Evolutionary conservation across 163 green algal species (phyloP), one percentile per base, ranked within the genome.

Genomic region (Coccomyxa subellipsoidea): DNA sequence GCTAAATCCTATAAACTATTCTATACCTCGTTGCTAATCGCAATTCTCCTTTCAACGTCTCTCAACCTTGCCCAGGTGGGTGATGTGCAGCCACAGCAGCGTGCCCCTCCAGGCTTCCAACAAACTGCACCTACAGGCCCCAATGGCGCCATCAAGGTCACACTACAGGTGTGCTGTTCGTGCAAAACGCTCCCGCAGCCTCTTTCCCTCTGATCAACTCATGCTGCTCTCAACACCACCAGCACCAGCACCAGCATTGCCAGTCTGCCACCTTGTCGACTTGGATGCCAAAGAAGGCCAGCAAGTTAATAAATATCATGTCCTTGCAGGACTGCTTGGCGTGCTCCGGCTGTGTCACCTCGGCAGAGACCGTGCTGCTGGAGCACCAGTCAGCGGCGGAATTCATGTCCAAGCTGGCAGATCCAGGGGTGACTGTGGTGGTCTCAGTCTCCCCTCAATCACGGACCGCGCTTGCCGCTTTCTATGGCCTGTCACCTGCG

Each of bases 331-430:
- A 99, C 88, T 99, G 96, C 90, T 85, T 99, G 59, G 96, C 96
- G 4, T 99, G 96, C 92, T 95, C 86, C 47, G 96, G 96, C 31
- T 99, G 96, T 87, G 91, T 99, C 29, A 99, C 96, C 15, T 94
- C 89, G 5, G 96, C 96, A 25, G 96, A 98, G 90, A 97, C 94
- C 7, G 89, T 98, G 54, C 89, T 99, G 82, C 85, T 98, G 78
- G 88, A 98, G 91, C 91, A 95, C 47, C 95, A 98, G 85, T 94
- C 89, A 79, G 84, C 83, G 3, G 91, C 90, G 9, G 94, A 98
- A 86, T 91, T 99, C 31, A 35, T 92, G 59, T 69, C 83, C 2
- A 88, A 89, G 72, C 89, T 97, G 69, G 27, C 84, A 77, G 34
- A 91, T 69, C 38, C 38, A 6, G 66, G 71, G 6, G 34, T 77